Evolutionary conservation across 768 basidiomycete species (phyloP), one percentile per base, ranked within the genome.

Genomic region (Leccinellum luteum): DNA sequence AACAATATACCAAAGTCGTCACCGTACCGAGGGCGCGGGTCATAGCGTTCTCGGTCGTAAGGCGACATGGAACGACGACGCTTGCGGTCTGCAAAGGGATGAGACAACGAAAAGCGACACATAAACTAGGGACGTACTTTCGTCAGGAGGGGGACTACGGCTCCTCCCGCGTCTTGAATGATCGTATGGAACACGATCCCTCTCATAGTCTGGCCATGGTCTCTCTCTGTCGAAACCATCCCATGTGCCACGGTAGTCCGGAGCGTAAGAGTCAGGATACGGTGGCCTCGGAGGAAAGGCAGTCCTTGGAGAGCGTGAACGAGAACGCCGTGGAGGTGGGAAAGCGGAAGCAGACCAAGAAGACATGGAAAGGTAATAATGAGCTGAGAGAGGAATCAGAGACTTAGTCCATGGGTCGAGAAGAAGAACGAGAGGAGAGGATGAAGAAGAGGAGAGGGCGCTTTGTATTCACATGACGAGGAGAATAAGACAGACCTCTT

Each of bases 401-500:
- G 76, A 74, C 78, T 74, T 73, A 73, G 67, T 63, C 67, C 75
- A 74, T 75, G 75, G 75, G 73, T 79, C 55, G 64, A 68, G 67
- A 70, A 68, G 15, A 65, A 58, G 66, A 79, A 81, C 77, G 73
- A 77, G 73, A 77, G 75, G 73, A 81, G 78, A 66, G 84, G 19
- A 19, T 43, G 41, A 82, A 81, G 67, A 73, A 80, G 77, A 79
- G 82, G 80, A 78, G 78, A 84, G 82, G 84, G 86, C 83, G 86
- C 66, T 66, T n/a, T 55, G 64, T 60, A 87, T 85, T 88, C 89
- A n/a, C n/a, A 91, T 90, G 84, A 85, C 83, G 85, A 66, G 69
- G 65, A 85, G 70, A 72, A 70, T 68, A 86, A 86, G 82, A 92
- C 90, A 89, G 90, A 92, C 90, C 90, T 92, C 89, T 87, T 85